These are phyloP conservation scores for Chloris gayana DNA, from an alignment of 176 grass and related monocot species.

Conservation along the genomic window DNA sequence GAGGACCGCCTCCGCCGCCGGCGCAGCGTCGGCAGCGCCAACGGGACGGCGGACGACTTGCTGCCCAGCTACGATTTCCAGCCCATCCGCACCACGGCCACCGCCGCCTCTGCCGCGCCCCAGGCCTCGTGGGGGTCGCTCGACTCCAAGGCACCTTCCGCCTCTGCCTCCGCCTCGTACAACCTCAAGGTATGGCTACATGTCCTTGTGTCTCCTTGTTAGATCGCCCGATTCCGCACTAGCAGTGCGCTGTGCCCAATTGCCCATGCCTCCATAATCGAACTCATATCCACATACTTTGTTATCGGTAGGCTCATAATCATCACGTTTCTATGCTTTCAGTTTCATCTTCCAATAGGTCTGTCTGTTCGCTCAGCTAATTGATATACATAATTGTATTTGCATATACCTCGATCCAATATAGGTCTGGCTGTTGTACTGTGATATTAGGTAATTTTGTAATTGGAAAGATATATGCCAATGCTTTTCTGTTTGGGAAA, in stretches of 20 bases:
- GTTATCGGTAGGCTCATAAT: neutral
- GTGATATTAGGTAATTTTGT: neutral
- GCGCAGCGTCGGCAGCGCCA: constrained; percentile 24
- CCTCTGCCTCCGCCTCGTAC: constrained; percentile 52
- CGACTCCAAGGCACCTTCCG: constrained; percentile 54
- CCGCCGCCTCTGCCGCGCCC: constrained; percentile 16
- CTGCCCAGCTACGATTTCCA: constrained; percentile 80
- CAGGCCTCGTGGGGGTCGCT: constrained; percentile 39
- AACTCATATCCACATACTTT: too few relatives aligned
- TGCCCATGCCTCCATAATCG: neutral
- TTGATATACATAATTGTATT: neutral
- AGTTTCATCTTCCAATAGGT: neutral
- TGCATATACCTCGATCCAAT: neutral
- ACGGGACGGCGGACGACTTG: constrained; percentile 46
- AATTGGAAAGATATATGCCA: neutral
- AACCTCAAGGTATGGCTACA: constrained; percentile 44
- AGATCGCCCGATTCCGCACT: constrained; percentile 22
- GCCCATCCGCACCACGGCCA: constrained; percentile 52
- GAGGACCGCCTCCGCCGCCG: constrained; percentile 48
- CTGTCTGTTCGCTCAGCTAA: neutral
- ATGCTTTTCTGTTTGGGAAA: neutral
- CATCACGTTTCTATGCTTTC: neutral
- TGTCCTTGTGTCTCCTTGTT: neutral
- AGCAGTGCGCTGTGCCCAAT: neutral
- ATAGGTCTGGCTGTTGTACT: neutral